Base-by-base conservation (phyloP, 768 basidiomycete species). In the Rubroboletus satanas region DNA sequence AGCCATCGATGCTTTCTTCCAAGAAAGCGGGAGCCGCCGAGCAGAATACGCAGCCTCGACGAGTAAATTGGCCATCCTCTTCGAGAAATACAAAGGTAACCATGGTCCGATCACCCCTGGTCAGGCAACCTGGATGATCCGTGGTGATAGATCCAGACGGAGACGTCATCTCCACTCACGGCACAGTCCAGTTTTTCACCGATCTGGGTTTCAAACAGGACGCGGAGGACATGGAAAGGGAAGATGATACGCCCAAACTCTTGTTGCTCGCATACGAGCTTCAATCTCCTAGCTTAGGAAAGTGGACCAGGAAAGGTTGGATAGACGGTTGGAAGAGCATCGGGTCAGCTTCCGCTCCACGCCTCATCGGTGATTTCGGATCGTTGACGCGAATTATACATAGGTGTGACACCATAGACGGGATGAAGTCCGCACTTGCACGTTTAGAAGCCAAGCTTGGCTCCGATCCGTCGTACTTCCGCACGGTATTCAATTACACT, bases 241-340 rank as follows among this genome's bases (percentile, higher is more conserved):
- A 89, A 1, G 90, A 91, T 58, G 89, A 94, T 62, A 85, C 90
- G 23, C 89, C 92, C 12, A 66, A 63, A 8, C 74, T 95, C 49
- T 79, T 95, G 41, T 83, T 88, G 6, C 74, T 96, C 38, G 93
- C 92, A 9, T 90, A 79, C 62, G 89, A 93, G 62, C 79, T 93
- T 26, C 85, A 88, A 65, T 88, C 88, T 5, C 87, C 87, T 0
- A 63, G 74, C 55, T 74, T 95, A 49, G 91, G 88, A 2, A 76
- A 79, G 54, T 96, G 91, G 85, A 77, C 75, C 32, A 78, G 74
- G 59, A 74, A 81, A 56, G 85, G 83, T 0, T 95, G 90, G 90
- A 62, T 82, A 35, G 87, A 90, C 0, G 92, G 91, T 1, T 93
- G 92, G 91, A 88, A 84, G 69, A 67, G 62, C 14, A 71, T 88